Conservation (phyloP, 2,329 filamentous ascomycete species). For the Didymella arachidicola region DNA sequence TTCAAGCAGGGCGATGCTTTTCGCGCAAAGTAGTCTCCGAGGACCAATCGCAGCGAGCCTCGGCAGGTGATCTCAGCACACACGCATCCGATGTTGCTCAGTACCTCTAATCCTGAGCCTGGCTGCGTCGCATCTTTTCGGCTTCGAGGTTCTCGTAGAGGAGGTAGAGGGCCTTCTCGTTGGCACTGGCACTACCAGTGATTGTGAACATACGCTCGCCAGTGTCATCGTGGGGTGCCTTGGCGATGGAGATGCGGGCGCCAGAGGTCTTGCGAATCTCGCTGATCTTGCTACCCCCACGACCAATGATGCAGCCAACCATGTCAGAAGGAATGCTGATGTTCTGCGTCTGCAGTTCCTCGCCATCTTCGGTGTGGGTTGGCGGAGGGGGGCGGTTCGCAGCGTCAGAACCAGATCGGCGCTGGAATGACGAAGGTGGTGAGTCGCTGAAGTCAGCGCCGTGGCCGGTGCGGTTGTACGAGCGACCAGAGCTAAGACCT, state of each 20-base stretch:
- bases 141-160: conserved; percentile 99
- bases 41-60: conserved; percentile 12
- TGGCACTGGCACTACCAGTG: conserved; percentile 91
- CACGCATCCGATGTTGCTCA: conserved; percentile 5
- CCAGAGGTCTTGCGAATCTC: conserved; percentile 98
- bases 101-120: conserved; percentile 61
- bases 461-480: conserved; percentile 93
- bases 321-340: conserved; percentile 99
- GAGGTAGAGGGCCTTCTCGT: conserved; percentile 94
- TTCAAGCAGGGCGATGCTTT: conserved; percentile 47
- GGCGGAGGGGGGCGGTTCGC: conserved; percentile 77
- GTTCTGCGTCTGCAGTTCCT: conserved; percentile 98
- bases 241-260: conserved; percentile 96
- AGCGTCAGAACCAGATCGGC: conserved; percentile 84
- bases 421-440: conserved; percentile 66
- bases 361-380: conserved; percentile 92
- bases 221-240: conserved; percentile 94
- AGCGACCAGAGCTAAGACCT: conserved; percentile 63
- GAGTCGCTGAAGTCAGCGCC: conserved; percentile 96
- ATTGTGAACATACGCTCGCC: conserved; percentile 99
- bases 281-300: conserved; percentile 94
- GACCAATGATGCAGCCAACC: conserved; percentile 99
- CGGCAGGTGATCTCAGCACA: conserved; percentile 8
- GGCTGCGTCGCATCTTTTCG: conserved; percentile 97
- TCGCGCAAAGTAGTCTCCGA: conserved; percentile 4